Evolutionary conservation across 1,284 basidiomycete genomes (phyloP), one percentile per base, ranked within the genome.

Genomic region (Ceratobasidium sp.): DNA sequence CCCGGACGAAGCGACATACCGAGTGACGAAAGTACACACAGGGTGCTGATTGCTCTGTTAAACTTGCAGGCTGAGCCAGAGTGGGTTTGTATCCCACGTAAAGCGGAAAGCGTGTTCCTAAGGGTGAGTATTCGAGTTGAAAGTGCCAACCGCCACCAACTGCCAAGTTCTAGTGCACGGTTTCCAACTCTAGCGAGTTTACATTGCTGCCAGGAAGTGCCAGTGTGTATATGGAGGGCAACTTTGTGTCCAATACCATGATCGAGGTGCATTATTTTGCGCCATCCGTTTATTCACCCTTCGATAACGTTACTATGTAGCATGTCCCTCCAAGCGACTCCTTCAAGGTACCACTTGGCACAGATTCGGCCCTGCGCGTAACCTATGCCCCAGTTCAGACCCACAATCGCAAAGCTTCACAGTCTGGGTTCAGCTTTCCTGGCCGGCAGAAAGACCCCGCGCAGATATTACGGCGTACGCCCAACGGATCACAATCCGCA

Each of bases 401-500:
- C 43, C 69, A 72, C 32, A 73, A 69, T 38, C 73, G 69, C 49
- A 71, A 70, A 13, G 65, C 53, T 15, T 71, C 58, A 3, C 47
- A 71, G 8, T 55, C 72, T 22, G 60, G 62, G 4, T 72, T 70
- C 34, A 34, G 43, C 32, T 52, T 68, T 40, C 45, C 29, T 72
- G 12, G 34, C 68, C 31, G 20, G 49, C 57, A 35, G 40, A 31
- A 70, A 27, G 60, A 73, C 35, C 40, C 56, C 56, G 72, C 72
- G 60, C 65, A 70, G n/a, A 62, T 62, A 69, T 67, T 13, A 71
- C 72, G 0, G 56, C 69, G 3, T 73, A 69, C 67, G 57, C 70
- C 15, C 75, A 76, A 38, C 60, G 68, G 31, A 73, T 76, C 29
- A 70, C 69, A n/a, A 50, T 76, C 22, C 74, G 73, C 50, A 76